phyloP scores from a whole-genome alignment of 139 green algal genomes.

The Volvox reticuliferus region DNA sequence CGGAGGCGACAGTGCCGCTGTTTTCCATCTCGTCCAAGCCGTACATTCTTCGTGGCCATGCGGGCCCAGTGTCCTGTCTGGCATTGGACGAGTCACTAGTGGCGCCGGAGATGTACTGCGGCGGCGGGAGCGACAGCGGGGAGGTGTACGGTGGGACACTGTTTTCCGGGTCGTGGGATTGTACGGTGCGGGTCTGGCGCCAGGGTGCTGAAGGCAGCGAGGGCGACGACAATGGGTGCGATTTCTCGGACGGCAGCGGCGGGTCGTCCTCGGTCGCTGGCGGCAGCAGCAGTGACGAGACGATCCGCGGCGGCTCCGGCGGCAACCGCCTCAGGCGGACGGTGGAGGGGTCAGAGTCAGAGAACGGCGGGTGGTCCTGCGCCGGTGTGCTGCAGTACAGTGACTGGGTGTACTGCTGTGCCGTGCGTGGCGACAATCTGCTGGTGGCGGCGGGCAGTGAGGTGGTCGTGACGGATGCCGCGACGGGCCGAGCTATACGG shows the following conservation, averaged over 20 bases:
- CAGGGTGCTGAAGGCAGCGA: not conserved
- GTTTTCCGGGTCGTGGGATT: slow-evolving; percentile 73
- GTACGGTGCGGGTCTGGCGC: slow-evolving; percentile 68
- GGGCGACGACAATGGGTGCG: not conserved
- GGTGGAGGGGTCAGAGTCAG: not conserved
- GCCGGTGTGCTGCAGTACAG: slow-evolving; percentile 63
- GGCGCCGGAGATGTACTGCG: not conserved
- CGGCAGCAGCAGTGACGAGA: slow-evolving; percentile 15
- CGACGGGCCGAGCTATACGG: slow-evolving; percentile 38
- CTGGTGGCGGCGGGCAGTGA: slow-evolving; percentile 61
- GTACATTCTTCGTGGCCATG: slow-evolving; percentile 68
- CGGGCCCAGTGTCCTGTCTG: slow-evolving; percentile 72
- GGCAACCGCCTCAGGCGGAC: not conserved
- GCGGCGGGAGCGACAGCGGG: not conserved
- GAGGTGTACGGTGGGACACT: not conserved
- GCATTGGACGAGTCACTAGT: slow-evolving; percentile 48
- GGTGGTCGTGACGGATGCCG: slow-evolving; percentile 59
- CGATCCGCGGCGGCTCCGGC: not conserved
- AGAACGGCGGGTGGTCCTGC: slow-evolving; percentile 17
- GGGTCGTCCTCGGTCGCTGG: not conserved
- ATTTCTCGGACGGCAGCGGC: not conserved
- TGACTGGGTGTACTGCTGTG: slow-evolving; percentile 78
- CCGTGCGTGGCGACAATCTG: slow-evolving; percentile 52
- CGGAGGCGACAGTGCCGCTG: slow-evolving; percentile 25
- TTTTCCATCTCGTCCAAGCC: slow-evolving; percentile 64